Evolutionary conservation across 805 yeast genomes (phyloP).

Genomic region (Kodamaea lidongshanica): DNA sequence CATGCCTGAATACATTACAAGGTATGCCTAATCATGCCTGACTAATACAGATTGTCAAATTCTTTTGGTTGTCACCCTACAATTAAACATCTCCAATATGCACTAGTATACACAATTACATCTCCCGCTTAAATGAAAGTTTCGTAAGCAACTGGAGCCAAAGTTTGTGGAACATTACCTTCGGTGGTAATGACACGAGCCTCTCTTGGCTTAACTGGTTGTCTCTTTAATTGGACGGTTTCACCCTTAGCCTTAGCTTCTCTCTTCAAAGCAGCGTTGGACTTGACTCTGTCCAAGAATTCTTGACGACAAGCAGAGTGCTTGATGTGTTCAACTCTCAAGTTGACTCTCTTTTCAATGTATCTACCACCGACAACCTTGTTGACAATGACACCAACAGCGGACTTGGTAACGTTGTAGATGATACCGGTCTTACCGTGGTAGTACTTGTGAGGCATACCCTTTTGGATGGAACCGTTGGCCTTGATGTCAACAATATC

Average conservation of each 20-base stretch:
- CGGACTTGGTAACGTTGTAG: constrained; percentile 96
- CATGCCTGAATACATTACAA: too few relatives aligned
- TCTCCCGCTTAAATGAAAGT: constrained; percentile 76
- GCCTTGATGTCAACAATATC: constrained; percentile 99
- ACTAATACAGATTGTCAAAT: too few relatives aligned
- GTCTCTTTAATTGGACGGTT: constrained; percentile 91
- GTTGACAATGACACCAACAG: constrained; percentile 98
- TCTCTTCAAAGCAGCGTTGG: constrained; percentile 85
- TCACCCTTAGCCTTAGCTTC: constrained; percentile 96
- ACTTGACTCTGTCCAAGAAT: constrained; percentile 96
- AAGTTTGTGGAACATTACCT: constrained; percentile 87
- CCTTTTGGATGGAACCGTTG: constrained; percentile 98
- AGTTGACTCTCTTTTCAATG: constrained; percentile 97
- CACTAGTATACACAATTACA: constrained; percentile 6
- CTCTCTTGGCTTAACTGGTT: constrained; percentile 96
- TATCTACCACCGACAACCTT: constrained; percentile 99
- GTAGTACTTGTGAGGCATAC: constrained; percentile 99
- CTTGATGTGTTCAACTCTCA: constrained; percentile 97
- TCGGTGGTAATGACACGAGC: constrained; percentile 78
- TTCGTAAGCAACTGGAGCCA: constrained; percentile 99
- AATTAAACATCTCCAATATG: constrained; percentile 2
- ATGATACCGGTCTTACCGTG: constrained; percentile 99
- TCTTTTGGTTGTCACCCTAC: too few relatives aligned
- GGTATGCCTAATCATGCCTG: too few relatives aligned
- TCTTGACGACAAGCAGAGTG: constrained; percentile 99